Percentiles rank a stretch among this genome's conserved stretches.
Conservation (phyloP, 1,284 basidiomycete genomes). For the Neolentinus lepideus region DNA sequence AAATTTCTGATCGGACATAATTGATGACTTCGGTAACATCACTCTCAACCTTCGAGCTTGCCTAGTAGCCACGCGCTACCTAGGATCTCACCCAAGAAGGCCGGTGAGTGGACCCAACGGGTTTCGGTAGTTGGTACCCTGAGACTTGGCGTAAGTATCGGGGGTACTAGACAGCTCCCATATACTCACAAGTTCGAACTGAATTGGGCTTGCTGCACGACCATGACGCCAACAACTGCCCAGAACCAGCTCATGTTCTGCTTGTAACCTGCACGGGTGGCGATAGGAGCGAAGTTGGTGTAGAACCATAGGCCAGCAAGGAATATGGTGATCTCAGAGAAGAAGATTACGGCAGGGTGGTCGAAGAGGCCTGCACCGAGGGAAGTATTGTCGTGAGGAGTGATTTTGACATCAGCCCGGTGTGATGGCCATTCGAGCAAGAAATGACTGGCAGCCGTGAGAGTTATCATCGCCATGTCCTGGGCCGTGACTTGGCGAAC, state of each 20-base stretch:
- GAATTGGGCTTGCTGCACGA: slow-evolving; percentile 22
- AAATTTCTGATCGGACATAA: too few relatives aligned
- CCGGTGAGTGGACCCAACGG: slow-evolving; percentile 21
- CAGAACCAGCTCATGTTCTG: slow-evolving; percentile 14
- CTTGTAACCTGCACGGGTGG: slow-evolving; percentile 16
- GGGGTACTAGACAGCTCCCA: neutral
- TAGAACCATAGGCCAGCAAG: slow-evolving; percentile 19
- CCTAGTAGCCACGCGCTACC: slow-evolving; percentile 20
- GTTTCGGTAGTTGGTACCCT: slow-evolving; percentile 22
- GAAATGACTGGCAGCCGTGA: slow-evolving; percentile 18
- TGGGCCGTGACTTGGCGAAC: slow-evolving; percentile 12
- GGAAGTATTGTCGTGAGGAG: slow-evolving; percentile 14
- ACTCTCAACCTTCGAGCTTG: slow-evolving; percentile 15
- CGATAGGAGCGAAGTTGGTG: slow-evolving; percentile 16
- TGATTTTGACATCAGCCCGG: slow-evolving; percentile 21
- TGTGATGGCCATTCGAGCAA: slow-evolving; percentile 22
- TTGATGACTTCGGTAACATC: neutral
- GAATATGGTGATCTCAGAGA: slow-evolving; percentile 20
- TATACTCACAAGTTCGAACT: slow-evolving; percentile 20
- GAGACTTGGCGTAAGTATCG: neutral
- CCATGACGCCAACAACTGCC: slow-evolving; percentile 16
- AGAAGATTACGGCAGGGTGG: slow-evolving; percentile 16
- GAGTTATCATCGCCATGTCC: slow-evolving; percentile 16
- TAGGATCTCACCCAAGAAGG: slow-evolving; percentile 20
- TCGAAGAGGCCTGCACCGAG: slow-evolving; percentile 21